These are phyloP conservation scores for Gaertneriomyces sp. DNA, from an alignment of 192 early-diverging fungal species.

Conservation along the genomic window DNA sequence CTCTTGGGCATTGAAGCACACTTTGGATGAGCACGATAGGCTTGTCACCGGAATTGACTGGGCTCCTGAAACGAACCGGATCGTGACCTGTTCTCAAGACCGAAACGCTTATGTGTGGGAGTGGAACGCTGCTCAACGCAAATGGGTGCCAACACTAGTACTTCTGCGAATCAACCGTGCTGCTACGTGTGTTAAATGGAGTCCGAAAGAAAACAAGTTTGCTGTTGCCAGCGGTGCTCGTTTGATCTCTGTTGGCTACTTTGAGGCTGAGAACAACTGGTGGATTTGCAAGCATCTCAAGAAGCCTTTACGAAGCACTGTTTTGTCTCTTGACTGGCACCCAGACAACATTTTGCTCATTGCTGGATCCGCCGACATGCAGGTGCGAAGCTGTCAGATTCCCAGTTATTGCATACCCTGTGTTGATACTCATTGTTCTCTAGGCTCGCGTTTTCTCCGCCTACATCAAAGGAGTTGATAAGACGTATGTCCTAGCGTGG, in stretches of 20 bases:
- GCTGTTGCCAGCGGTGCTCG: slow-evolving; percentile 92
- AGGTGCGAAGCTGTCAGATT: slow-evolving; percentile 13
- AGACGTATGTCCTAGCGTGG: slow-evolving; percentile 53
- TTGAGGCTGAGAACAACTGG: slow-evolving; percentile 95
- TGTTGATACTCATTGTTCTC: background rate
- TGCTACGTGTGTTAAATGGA: slow-evolving; percentile 91
- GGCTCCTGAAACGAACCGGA: slow-evolving; percentile 90
- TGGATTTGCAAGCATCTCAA: slow-evolving; percentile 94
- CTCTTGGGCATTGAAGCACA: slow-evolving; percentile 62
- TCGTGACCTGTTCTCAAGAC: slow-evolving; percentile 98
- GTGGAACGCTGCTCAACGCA: slow-evolving; percentile 49
- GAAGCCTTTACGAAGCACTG: slow-evolving; percentile 87
- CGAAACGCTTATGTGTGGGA: slow-evolving; percentile 98
- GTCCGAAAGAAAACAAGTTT: slow-evolving; percentile 95
- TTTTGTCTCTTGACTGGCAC: slow-evolving; percentile 90
- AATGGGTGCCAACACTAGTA: slow-evolving; percentile 90
- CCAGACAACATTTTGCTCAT: slow-evolving; percentile 93
- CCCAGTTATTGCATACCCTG: background rate
- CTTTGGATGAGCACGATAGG: slow-evolving; percentile 88
- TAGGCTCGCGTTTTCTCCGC: slow-evolving; percentile 92
- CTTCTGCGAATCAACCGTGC: slow-evolving; percentile 94
- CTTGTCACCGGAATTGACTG: slow-evolving; percentile 93
- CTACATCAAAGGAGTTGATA: slow-evolving; percentile 90
- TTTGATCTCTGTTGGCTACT: slow-evolving; percentile 90
- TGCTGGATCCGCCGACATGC: slow-evolving; percentile 66